phyloP scores from a whole-genome alignment of 306 rosid genomes.

The Neltuma alba region DNA sequence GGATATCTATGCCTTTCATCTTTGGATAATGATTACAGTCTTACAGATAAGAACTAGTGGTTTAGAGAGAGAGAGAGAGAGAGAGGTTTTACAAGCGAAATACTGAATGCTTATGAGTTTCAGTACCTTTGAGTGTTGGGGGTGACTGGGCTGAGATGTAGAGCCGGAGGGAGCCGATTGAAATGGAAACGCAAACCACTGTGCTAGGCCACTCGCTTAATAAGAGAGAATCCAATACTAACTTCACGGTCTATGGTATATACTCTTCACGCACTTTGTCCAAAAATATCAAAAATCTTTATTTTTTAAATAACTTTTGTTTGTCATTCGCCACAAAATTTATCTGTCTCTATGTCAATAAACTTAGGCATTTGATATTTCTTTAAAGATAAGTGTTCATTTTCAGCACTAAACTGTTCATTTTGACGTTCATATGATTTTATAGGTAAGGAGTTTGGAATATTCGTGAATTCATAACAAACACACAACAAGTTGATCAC shows the following conservation, averaged over 20 bases:
- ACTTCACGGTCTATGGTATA: neutral
- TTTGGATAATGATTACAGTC: constrained; percentile 35
- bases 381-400: neutral
- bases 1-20: constrained; percentile 73
- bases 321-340: neutral
- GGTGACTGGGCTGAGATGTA: constrained; percentile 14
- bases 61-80: constrained; percentile 25
- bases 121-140: constrained; percentile 5
- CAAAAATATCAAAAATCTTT: neutral
- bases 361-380: neutral
- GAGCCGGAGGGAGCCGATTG: constrained; percentile 23
- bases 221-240: neutral
- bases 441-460: neutral
- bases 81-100: neutral
- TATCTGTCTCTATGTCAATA: neutral
- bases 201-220: neutral
- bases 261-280: neutral
- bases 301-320: neutral
- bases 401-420: neutral
- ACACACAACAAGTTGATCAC: neutral
- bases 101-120: constrained; percentile 39
- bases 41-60: constrained; percentile 33
- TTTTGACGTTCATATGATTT: neutral
- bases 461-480: neutral
- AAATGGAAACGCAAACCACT: constrained; percentile 29